These are phyloP conservation scores for Paraphaeosphaeria minitans DNA, from an alignment of 2,329 filamentous ascomycete species.

Conservation along the genomic window DNA sequence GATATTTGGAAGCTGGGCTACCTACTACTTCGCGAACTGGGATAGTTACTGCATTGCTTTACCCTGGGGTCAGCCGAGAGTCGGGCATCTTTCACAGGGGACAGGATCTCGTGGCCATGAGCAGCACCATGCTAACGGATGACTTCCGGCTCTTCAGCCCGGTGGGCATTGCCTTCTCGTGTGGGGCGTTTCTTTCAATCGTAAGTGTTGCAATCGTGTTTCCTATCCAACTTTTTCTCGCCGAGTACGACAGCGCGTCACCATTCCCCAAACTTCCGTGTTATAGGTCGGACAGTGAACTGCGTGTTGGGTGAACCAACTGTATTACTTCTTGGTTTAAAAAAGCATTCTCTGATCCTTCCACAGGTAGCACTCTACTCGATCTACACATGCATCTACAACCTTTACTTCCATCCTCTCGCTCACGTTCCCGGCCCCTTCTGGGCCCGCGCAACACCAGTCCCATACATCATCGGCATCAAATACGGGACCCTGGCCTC, in stretches of 20 bases:
- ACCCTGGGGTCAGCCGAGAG: background rate
- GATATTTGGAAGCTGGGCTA: too few species aligned
- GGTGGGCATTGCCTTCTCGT: constrained; percentile 16
- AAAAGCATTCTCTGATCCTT: background rate
- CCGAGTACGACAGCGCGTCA: background rate
- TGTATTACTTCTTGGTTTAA: too few species aligned
- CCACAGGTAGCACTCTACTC: constrained; percentile 21
- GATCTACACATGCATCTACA: constrained; percentile 38
- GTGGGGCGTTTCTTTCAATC: constrained; percentile 16
- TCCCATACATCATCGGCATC: constrained; percentile 39
- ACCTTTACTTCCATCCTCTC: constrained; percentile 52
- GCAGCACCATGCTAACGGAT: background rate
- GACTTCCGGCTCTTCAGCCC: constrained; percentile 19
- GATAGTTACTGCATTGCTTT: background rate
- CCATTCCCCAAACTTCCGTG: too few species aligned
- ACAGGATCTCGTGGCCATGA: background rate
- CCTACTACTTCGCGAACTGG: background rate
- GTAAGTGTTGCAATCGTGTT: constrained; percentile 12
- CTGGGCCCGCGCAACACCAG: constrained; percentile 34
- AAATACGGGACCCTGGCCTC: constrained; percentile 32
- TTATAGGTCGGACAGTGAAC: too few species aligned
- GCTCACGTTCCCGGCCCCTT: constrained; percentile 51
- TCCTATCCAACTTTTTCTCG: background rate
- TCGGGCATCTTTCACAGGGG: background rate
- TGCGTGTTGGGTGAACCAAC: too few species aligned